Evolutionary conservation across 345 rosid genomes (phyloP).

Genomic region (Sonneratia caseolaris): DNA sequence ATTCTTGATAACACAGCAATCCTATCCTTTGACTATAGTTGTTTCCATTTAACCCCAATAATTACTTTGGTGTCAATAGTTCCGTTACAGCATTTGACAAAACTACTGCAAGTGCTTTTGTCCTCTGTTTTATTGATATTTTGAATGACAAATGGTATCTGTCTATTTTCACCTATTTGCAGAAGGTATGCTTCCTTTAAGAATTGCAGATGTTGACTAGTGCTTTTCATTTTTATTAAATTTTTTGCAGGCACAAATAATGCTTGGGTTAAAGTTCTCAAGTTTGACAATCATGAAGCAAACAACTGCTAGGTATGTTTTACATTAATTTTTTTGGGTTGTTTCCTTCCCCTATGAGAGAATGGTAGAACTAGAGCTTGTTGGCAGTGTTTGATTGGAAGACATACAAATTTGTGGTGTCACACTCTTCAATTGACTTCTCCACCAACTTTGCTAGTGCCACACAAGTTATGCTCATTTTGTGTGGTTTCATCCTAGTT

Average conservation of each 20-base stretch:
- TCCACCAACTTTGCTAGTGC: neutral
- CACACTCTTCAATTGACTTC: neutral
- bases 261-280: slow-evolving; percentile 68
- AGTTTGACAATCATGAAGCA: slow-evolving; percentile 79
- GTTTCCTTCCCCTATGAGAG: neutral
- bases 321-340: slow-evolving; percentile 7
- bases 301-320: slow-evolving; percentile 58
- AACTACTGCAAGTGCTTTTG: neutral
- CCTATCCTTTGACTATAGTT: neutral
- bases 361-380: neutral
- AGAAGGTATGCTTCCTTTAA: neutral
- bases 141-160: neutral
- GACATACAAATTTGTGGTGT: neutral
- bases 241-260: slow-evolving; percentile 40
- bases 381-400: no score
- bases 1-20: neutral
- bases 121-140: neutral
- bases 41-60: no score
- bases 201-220: slow-evolving; percentile 3
- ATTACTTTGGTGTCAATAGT: no score
- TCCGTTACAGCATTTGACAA: no score
- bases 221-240: slow-evolving; percentile 10
- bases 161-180: neutral
- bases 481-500: neutral
- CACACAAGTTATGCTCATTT: neutral